Conservation (phyloP, 2,329 filamentous ascomycete species). For the Neopestalotiopsis clavispora region DNA sequence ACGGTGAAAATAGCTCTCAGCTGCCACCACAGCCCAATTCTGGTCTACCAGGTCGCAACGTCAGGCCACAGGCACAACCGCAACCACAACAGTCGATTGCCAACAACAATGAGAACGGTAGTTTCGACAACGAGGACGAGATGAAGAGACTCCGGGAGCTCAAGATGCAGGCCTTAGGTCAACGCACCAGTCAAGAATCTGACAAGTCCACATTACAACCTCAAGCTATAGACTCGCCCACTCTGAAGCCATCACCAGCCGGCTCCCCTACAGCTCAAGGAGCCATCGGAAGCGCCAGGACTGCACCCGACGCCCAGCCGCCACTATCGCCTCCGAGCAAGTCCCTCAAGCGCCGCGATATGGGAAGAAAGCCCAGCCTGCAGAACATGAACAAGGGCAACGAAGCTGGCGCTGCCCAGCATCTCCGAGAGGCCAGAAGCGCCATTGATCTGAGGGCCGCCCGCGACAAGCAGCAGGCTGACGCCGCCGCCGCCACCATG, state of each 20-base stretch:
- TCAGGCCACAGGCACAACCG: slow-evolving; percentile 11
- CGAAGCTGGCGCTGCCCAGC: not conserved
- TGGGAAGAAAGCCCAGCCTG: not conserved
- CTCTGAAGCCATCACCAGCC: not conserved
- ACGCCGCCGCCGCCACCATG: not conserved
- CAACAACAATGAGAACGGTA: not conserved
- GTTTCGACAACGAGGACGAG: slow-evolving; percentile 7
- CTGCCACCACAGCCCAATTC: slow-evolving; percentile 5
- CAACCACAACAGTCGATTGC: not conserved
- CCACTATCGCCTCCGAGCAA: slow-evolving; percentile 11
- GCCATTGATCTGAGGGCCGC: not conserved
- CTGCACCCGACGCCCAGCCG: slow-evolving; percentile 6
- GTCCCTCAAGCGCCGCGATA: not conserved
- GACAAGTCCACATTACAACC: not conserved
- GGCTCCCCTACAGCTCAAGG: not conserved
- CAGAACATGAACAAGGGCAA: slow-evolving; percentile 4
- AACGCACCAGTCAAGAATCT: not conserved
- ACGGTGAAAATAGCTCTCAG: not conserved
- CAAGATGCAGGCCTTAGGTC: slow-evolving; percentile 3
- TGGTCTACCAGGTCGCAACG: slow-evolving; percentile 18
- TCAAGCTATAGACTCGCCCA: slow-evolving; percentile 6
- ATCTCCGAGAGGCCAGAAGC: slow-evolving; percentile 7
- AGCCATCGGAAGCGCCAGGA: not conserved
- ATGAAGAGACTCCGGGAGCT: slow-evolving; percentile 15
- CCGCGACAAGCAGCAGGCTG: not conserved